Base-by-base conservation (phyloP, 805 yeast species). In the Kluyveromyces dobzhanskii region DNA sequence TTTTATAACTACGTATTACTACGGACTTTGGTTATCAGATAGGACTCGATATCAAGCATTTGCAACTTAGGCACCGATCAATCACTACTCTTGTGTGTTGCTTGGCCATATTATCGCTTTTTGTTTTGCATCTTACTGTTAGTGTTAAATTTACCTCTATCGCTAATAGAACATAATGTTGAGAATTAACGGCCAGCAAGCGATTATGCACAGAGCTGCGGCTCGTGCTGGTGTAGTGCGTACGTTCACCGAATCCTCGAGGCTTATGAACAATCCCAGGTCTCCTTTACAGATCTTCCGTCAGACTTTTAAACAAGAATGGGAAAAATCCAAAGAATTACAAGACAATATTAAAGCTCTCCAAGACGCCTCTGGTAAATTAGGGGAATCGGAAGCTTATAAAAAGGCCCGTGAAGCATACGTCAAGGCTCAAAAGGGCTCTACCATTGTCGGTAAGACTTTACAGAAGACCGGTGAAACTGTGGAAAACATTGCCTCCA, bases 301-400 rank as follows among this genome's bases (percentile, higher is more conserved):
- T 48, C 94, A 92, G 46, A 90, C 97, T 0, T 92, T 92, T 68
- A 80, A 75, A 56, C 70, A 72, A 43, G 99, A 92, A 65, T 88
- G 95, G 80, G 79, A 82, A 59, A 90, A 92, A 61, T 80, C 87
- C 37, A 73, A 75, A 55, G 97, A 92, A 60, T 72, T 92, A 44
- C 94, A 88, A 56, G 87, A 85, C 40, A 86, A 87, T 53, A 86
- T 92, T 57, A 92, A 90, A 63, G 94, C 95, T 12, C 71, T 92
- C 40, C 94, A 86, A 59, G 96, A 88, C 64, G 97, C 94, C 49
- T 85, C 97, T 3, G 97, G 95, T 30, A 78, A 87, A 52, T 73
- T 92, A 60, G 85, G 95, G 24, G 97, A 92, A 51, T 80, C 92
- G 36, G 96, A 87, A 39, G 94, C 97, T 3, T 88, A 85, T 67